These are phyloP conservation scores for Lipomyces oligophaga DNA, from an alignment of 805 yeast genomes.

Conservation along the genomic window DNA sequence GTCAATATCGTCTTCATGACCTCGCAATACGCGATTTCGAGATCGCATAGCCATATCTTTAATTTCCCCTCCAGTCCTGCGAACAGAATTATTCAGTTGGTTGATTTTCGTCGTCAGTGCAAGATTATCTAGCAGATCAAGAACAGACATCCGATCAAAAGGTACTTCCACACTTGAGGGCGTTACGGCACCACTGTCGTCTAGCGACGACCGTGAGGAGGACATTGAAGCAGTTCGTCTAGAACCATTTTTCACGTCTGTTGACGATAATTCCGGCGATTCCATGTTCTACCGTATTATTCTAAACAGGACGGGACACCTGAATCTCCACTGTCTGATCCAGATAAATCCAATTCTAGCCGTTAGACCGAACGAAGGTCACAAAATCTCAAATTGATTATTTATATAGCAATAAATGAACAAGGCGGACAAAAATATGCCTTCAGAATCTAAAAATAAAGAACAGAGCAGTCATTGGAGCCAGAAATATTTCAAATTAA, in stretches of 20 bases:
- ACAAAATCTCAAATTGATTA: too few relatives aligned
- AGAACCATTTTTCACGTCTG: not conserved
- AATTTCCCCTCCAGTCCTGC: constrained; percentile 32
- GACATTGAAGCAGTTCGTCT: constrained; percentile 9
- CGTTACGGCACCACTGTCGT: constrained; percentile 12
- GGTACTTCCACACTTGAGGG: constrained; percentile 26
- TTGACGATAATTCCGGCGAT: constrained; percentile 14
- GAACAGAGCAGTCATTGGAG: too few relatives aligned
- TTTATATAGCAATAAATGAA: too few relatives aligned
- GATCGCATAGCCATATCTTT: constrained; percentile 32
- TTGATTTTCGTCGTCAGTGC: constrained; percentile 34
- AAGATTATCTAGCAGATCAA: constrained; percentile 38
- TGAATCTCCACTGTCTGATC: too few relatives aligned
- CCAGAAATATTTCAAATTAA: too few relatives aligned
- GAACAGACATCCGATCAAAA: constrained; percentile 33
- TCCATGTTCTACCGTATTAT: too few relatives aligned
- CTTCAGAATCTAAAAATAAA: too few relatives aligned
- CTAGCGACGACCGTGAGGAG: constrained; percentile 7
- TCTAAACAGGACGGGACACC: too few relatives aligned
- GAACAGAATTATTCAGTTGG: constrained; percentile 31
- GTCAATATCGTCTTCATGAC: constrained; percentile 37
- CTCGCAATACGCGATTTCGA: constrained; percentile 31
- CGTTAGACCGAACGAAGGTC: too few relatives aligned
- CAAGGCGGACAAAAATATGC: too few relatives aligned
- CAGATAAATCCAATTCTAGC: too few relatives aligned